Evolutionary conservation across 2,329 filamentous ascomycete species (phyloP).

Genomic region (Coniochaeta hoffmannii): DNA sequence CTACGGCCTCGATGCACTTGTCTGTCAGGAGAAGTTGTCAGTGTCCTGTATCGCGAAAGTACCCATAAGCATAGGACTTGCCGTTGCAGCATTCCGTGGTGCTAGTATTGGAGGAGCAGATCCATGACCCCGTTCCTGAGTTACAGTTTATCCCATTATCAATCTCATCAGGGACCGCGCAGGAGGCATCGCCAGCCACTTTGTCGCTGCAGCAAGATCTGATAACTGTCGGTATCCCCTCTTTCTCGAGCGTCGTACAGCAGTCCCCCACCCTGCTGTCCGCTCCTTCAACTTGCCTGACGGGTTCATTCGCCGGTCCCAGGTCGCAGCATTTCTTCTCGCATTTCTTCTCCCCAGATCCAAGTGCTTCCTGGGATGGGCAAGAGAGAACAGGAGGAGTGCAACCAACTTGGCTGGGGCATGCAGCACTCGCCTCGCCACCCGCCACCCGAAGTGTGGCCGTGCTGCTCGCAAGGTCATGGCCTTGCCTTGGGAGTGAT

Average conservation of each 20-base stretch:
- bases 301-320: background rate
- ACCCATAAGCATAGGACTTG: background rate
- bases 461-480: background rate
- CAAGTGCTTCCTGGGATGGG: too few species aligned
- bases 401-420: too few species aligned
- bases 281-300: background rate
- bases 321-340: background rate
- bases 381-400: too few species aligned
- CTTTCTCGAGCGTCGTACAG: background rate
- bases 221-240: background rate
- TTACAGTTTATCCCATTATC: background rate
- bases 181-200: background rate
- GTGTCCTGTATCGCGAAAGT: background rate
- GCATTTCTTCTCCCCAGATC: background rate
- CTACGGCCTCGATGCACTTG: conserved; percentile 22
- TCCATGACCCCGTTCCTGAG: background rate
- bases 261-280: background rate
- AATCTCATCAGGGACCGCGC: background rate
- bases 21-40: conserved; percentile 11
- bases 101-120: conserved; percentile 1
- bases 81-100: conserved; percentile 19
- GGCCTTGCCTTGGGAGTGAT: background rate
- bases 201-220: background rate
- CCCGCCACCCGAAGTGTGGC: too few species aligned
- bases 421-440: too few species aligned